These are phyloP conservation scores for Endoconidiophora polonica DNA, from an alignment of 2,329 filamentous ascomycete species.

Conservation along the genomic window DNA sequence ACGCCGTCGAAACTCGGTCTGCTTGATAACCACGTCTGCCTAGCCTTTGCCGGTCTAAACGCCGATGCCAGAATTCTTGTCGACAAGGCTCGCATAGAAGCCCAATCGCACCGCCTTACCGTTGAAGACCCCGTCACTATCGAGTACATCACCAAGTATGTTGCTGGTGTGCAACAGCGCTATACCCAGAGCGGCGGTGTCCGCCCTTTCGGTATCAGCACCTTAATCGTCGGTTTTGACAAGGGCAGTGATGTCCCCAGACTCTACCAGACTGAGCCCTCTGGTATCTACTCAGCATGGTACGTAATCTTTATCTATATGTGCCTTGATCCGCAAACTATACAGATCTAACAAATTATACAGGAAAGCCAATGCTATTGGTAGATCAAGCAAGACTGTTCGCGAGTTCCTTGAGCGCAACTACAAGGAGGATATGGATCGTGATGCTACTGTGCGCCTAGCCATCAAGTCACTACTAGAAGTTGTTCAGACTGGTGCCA, in stretches of 20 bases:
- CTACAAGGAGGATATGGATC: constrained; percentile 96
- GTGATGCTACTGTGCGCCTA: constrained; percentile 86
- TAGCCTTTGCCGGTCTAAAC: constrained; percentile 93
- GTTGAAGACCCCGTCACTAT: constrained; percentile 95
- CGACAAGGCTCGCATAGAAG: constrained; percentile 94
- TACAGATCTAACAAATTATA: constrained; percentile 3
- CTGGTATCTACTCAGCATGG: constrained; percentile 98
- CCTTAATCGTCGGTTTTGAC: constrained; percentile 96
- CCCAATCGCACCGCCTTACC: constrained; percentile 90
- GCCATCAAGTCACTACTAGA: constrained; percentile 97
- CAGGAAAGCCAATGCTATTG: constrained; percentile 99
- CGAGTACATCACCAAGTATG: constrained; percentile 99
- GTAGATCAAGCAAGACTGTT: constrained; percentile 95
- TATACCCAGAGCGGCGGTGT: constrained; percentile 99
- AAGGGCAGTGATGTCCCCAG: constrained; percentile 75
- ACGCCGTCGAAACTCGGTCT: constrained; percentile 97
- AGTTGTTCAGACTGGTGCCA: constrained; percentile 95
- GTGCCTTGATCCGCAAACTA: not conserved
- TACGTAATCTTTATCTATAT: constrained; percentile 27
- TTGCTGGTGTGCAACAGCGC: constrained; percentile 92
- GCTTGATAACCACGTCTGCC: constrained; percentile 87
- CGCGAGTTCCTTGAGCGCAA: constrained; percentile 97
- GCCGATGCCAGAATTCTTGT: constrained; percentile 95
- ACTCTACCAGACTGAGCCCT: constrained; percentile 97
- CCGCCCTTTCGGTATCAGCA: constrained; percentile 95